Percentiles rank a stretch among this genome's conserved stretches.
Evolutionary conservation across 2,329 filamentous ascomycete genomes (phyloP).

Genomic region (Sporothrix pseudoabietina): DNA sequence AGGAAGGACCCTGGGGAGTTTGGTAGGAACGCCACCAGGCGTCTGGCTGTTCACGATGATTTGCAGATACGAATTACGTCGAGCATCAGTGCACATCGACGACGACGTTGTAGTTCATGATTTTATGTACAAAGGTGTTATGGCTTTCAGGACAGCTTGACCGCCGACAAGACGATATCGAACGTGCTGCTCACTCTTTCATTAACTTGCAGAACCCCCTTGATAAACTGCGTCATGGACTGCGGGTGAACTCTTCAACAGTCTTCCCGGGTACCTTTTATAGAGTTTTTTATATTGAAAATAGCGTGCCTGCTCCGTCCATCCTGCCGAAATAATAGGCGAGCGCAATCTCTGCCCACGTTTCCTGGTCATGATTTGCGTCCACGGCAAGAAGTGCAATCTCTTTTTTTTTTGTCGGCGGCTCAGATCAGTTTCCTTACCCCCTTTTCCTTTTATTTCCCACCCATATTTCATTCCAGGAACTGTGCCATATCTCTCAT

Average conservation of each 20-base stretch:
- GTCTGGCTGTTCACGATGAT: conserved; percentile 15
- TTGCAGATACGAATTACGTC: conserved; percentile 6
- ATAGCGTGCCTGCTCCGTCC: not conserved
- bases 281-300: not conserved
- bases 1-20: not conserved
- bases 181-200: not conserved
- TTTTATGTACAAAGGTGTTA: no score
- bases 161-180: not conserved
- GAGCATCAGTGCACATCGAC: not conserved
- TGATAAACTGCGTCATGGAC: not conserved
- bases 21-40: conserved; percentile 13
- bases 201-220: conserved; percentile 1
- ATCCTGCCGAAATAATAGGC: not conserved
- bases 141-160: not conserved
- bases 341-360: not conserved
- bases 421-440: not conserved
- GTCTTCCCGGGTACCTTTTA: not conserved
- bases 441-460: not conserved
- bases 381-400: not conserved
- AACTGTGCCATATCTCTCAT: not conserved
- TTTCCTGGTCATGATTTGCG: not conserved
- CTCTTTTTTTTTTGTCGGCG: not conserved
- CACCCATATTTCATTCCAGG: not conserved
- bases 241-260: not conserved
- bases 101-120: not conserved